Evolutionary conservation across 331 rosid species (phyloP), one percentile per base, ranked within the genome.

Genomic region (Acacia concinna): DNA sequence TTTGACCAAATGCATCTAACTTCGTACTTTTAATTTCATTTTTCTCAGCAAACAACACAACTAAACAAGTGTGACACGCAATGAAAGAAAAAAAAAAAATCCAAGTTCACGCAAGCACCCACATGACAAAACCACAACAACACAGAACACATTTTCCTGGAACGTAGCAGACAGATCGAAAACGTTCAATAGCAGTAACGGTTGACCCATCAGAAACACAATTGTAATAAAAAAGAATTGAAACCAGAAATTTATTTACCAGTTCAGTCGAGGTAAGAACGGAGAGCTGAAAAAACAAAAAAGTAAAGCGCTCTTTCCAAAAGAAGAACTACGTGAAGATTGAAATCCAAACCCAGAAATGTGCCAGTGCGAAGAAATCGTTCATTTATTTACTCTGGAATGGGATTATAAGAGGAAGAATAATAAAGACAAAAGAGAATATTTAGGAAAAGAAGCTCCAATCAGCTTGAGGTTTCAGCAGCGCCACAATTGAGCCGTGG

Each of bases 371-470:
- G 72, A 83, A 69, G 63, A 17, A 37, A 34, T 5, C 32, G 30
- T 35, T 54, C n/a, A 13, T 15, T 46, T 46, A 13, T 15, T 46
- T 46, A 15, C 41, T 37, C 35, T 49, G 34, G 49, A 62, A 66
- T 35, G 84, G 76, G 87, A 87, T 78, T 81, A 81, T n/a, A n/a
- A n/a, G n/a, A n/a, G n/a, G 54, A 81, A 81, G 68, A 73, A 76
- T 1, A 62, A 73, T 43, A 28, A 0, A 20, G 62, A 37, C 28
- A 73, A 79, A 65, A 57, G 77, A 65, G 82, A 83, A 81, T 86
- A 40, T 28, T 43, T 30, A 47, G 28, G 28, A 23, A 25, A 49
- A 21, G 64, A 34, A 74, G 80, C 72, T 62, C 4, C 3, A 46
- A 46, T 30, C 63, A 10, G 76, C 43, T 71, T 10, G 43, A 47